Evolutionary conservation across 768 basidiomycete species (phyloP).

Genomic region (Agrocybe praecox): DNA sequence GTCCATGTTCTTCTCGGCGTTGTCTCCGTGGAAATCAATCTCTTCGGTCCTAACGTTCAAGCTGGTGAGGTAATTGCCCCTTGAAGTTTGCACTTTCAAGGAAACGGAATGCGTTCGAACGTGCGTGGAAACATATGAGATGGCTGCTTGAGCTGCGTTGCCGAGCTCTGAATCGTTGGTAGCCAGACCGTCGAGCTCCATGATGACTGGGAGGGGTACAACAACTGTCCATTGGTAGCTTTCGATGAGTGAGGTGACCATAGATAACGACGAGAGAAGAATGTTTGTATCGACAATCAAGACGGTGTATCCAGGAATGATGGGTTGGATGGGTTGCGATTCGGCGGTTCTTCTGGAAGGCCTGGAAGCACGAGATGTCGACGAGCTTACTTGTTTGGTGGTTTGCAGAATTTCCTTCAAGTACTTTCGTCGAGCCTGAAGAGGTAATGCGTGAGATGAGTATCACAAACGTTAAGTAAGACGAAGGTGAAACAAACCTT

Average conservation of each 20-base stretch:
- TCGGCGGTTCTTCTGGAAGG: constrained; percentile 29
- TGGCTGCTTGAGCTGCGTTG: constrained; percentile 70
- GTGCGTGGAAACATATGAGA: constrained; percentile 75
- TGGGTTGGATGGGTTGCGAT: constrained; percentile 46
- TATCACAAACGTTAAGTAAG: constrained; percentile 15
- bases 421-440: constrained; percentile 73
- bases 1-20: constrained; percentile 82
- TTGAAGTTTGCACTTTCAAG: constrained; percentile 93
- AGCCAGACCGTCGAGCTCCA: constrained; percentile 94
- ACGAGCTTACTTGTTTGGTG: constrained; percentile 32
- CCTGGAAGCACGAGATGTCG: constrained; percentile 27
- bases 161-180: constrained; percentile 65
- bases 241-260: constrained; percentile 78
- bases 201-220: constrained; percentile 92
- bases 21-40: constrained; percentile 60
- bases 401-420: constrained; percentile 67
- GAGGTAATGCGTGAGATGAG: constrained; percentile 5
- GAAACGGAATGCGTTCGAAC: constrained; percentile 73
- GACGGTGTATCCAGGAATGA: constrained; percentile 85
- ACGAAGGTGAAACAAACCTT: constrained; percentile 55
- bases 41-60: constrained; percentile 84
- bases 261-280: constrained; percentile 77
- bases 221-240: constrained; percentile 84
- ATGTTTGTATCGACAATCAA: constrained; percentile 97
- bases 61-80: constrained; percentile 89